Conservation (phyloP, 352 stramenopile species). For the Phytopythium chamaehyphon region DNA sequence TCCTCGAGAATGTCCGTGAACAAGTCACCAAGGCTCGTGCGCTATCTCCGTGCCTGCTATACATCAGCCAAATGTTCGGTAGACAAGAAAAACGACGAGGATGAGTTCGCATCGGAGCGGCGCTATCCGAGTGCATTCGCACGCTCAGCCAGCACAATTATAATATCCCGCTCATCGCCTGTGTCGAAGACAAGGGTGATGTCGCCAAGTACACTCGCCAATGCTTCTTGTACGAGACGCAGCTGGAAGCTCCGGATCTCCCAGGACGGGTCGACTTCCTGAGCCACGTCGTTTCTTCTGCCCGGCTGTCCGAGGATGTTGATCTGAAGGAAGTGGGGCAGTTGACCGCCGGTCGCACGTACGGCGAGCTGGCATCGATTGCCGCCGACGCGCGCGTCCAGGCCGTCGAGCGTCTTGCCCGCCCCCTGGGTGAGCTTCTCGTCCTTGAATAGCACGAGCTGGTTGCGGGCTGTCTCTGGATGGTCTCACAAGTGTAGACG, state of each 20-base stretch:
- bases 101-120: conserved; percentile 56
- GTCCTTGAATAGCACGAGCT: no score
- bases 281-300: conserved; percentile 30
- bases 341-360: conserved; percentile 65
- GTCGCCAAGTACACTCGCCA: conserved; percentile 79
- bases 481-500: no score
- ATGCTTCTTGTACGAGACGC: conserved; percentile 76
- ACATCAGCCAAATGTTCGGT: conserved; percentile 78
- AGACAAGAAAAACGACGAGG: conserved; percentile 77
- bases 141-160: conserved; percentile 40
- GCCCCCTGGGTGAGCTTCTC: no score
- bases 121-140: conserved; percentile 63
- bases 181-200: conserved; percentile 71
- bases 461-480: no score
- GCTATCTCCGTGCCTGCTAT: conserved; percentile 71
- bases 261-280: conserved; percentile 50
- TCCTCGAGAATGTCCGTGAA: conserved; percentile 71
- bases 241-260: conserved; percentile 59
- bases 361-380: conserved; percentile 65
- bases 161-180: conserved; percentile 70
- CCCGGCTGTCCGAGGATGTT: conserved; percentile 39
- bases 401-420: no score
- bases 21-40: conserved; percentile 65
- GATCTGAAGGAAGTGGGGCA: conserved; percentile 58
- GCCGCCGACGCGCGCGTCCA: conserved; percentile 61